A percentile compares a stretch with the other conserved stretches of the same genome.
Conservation (phyloP, 2,329 filamentous ascomycete genomes). For the Colletotrichum sp. region DNA sequence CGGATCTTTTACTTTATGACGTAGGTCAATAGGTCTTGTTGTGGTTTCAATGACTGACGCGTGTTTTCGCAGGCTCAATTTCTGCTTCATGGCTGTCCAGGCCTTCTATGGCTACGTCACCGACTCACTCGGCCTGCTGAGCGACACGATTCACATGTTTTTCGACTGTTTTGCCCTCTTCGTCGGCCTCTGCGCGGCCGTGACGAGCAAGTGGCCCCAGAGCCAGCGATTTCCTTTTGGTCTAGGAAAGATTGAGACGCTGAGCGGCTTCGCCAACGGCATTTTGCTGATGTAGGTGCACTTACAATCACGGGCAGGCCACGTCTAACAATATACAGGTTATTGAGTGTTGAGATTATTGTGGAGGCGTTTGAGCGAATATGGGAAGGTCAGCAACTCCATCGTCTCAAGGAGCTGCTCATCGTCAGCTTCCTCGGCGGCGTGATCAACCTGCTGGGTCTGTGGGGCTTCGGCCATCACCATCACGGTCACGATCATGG, state of each 20-base stretch:
- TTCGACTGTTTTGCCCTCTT: conserved; percentile 94
- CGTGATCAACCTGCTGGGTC: conserved; percentile 88
- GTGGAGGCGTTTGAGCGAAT: conserved; percentile 92
- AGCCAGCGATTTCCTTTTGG: conserved; percentile 91
- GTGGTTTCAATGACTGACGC: conserved; percentile 9
- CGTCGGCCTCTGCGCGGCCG: conserved; percentile 88
- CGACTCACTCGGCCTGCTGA: conserved; percentile 91
- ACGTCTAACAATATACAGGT: conserved; percentile 47
- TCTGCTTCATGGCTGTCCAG: conserved; percentile 93
- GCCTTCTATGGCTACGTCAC: conserved; percentile 93
- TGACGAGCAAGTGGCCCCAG: conserved; percentile 96
- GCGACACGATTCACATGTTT: conserved; percentile 99
- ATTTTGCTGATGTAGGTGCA: conserved; percentile 82
- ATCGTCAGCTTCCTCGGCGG: conserved; percentile 87
- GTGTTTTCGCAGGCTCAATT: conserved; percentile 72
- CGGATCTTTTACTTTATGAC: conserved; percentile 97
- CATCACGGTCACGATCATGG: conserved; percentile 58
- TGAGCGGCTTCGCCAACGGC: conserved; percentile 96
- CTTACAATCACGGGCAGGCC: accelerated
- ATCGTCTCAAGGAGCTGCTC: conserved; percentile 84
- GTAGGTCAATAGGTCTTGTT: conserved; percentile 51
- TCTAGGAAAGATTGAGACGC: conserved; percentile 94
- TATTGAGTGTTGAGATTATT: conserved; percentile 95
- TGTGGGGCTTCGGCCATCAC: conserved; percentile 80
- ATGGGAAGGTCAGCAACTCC: conserved; percentile 81